These are phyloP conservation scores for Boletus smithii DNA, from an alignment of 1,284 basidiomycete species.

Conservation along the genomic window DNA sequence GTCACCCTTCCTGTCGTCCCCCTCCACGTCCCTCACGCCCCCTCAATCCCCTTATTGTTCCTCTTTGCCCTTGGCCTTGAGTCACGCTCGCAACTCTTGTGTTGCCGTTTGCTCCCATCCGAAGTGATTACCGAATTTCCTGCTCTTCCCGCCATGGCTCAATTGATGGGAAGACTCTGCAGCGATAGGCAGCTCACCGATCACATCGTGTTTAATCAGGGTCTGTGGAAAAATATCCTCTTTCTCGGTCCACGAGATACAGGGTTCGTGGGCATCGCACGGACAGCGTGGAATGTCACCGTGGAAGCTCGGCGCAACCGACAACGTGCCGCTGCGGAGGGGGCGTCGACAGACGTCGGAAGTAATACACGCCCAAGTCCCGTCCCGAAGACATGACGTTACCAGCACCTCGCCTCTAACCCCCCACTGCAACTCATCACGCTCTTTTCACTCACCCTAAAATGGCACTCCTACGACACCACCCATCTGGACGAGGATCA, in stretches of 20 bases:
- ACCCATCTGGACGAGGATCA: constrained; percentile 29
- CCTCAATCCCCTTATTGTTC: constrained; percentile 33
- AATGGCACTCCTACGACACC: constrained; percentile 26
- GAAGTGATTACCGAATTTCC: constrained; percentile 46
- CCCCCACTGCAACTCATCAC: constrained; percentile 15
- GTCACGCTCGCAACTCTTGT: constrained; percentile 33
- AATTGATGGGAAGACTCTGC: constrained; percentile 35
- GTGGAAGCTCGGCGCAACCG: constrained; percentile 39
- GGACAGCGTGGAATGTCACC: constrained; percentile 43
- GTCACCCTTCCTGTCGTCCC: constrained; percentile 35
- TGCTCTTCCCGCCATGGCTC: constrained; percentile 53
- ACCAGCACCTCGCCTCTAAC: constrained; percentile 6
- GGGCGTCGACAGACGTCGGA: constrained; percentile 15
- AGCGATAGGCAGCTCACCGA: constrained; percentile 30
- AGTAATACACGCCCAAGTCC: constrained; percentile 5
- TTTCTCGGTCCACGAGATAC: constrained; percentile 37
- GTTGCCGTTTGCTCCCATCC: constrained; percentile 38
- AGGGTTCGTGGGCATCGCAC: constrained; percentile 36
- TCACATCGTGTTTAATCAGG: constrained; percentile 37
- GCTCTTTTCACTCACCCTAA: constrained; percentile 20
- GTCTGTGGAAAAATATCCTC: constrained; percentile 46
- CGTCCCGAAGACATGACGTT: constrained; percentile 19
- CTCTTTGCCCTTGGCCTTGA: constrained; percentile 35
- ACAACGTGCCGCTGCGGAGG: constrained; percentile 15
- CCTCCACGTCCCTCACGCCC: constrained; percentile 31